These are phyloP conservation scores for Globisporangium sylvaticum DNA, from an alignment of 352 stramenopile species.

Conservation along the genomic window DNA sequence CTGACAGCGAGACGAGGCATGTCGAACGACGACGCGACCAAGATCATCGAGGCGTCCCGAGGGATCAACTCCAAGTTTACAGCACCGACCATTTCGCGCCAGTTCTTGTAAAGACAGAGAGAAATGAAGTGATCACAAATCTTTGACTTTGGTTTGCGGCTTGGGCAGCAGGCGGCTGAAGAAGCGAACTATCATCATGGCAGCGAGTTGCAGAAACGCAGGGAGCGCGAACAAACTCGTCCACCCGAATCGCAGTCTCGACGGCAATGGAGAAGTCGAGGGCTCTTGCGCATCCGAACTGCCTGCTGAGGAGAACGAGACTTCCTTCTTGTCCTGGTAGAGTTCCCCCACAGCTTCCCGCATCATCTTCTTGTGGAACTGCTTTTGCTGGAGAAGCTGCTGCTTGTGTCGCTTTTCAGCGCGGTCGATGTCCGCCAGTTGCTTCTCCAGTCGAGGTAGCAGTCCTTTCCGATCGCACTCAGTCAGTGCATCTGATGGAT, in stretches of 20 bases:
- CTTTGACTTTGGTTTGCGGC: slow-evolving; percentile 9
- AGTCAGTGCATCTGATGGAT: not conserved
- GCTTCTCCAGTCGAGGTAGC: slow-evolving; percentile 33
- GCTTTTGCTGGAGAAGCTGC: slow-evolving; percentile 31
- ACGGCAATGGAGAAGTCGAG: not conserved
- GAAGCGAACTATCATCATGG: not conserved
- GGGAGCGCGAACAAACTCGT: not conserved
- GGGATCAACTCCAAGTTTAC: slow-evolving; percentile 87
- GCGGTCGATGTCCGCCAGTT: slow-evolving; percentile 47
- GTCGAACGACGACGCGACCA: slow-evolving; percentile 58
- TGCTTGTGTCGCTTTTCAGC: slow-evolving; percentile 41
- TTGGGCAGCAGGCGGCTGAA: slow-evolving; percentile 8
- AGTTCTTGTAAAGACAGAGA: slow-evolving; percentile 63
- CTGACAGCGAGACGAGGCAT: slow-evolving; percentile 55
- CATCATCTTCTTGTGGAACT: slow-evolving; percentile 82
- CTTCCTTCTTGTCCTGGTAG: slow-evolving; percentile 64
- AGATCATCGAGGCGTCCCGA: slow-evolving; percentile 72
- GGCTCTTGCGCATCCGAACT: not conserved
- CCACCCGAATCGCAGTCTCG: not conserved
- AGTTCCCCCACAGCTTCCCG: slow-evolving; percentile 55
- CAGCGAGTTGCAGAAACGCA: slow-evolving; percentile 1
- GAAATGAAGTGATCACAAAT: slow-evolving; percentile 10
- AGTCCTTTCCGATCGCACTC: slow-evolving; percentile 3
- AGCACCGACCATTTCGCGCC: slow-evolving; percentile 69
- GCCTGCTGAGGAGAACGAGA: not conserved